Base-by-base conservation (phyloP, 805 yeast genomes). In the Ogataea philodendri region DNA sequence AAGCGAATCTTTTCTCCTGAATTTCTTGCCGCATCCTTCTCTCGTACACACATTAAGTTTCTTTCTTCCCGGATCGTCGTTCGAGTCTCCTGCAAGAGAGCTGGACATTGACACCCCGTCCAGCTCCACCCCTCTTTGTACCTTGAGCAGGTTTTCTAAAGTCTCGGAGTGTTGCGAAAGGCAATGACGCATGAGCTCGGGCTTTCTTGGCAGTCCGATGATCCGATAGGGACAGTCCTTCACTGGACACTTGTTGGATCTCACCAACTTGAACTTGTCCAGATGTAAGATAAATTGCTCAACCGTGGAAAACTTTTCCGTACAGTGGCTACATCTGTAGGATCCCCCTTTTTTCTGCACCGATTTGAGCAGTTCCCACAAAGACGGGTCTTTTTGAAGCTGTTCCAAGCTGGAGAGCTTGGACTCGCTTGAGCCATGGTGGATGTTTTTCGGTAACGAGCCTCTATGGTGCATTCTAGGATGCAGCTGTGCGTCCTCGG, bases 1-100 rank as follows among this genome's bases (percentile, higher is more conserved):
- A 37, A 69, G 62, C 1, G 81, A 70, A 51, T 78, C 83, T 35
- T 66, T 67, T 32, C 83, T 58, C 42, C 68, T 67, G 48, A 77
- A 76, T 6, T 47, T 49, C 42, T 70, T 73, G 7, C 64, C 67
- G 46, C 84, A 78, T 16, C 54, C 49, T 14, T 41, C 48, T 27
- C 36, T 37, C 5, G 18, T 17, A 33, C 62, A 57, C 5, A 41
- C 45, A 27, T 42, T 44, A 26, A 39, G 23, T 18, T 37, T 35
- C 15, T 39, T 42, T 11, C 37, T 39, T 14, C 27, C 34, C 11
- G 39, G 27, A 21, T 29, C 39, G 15, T n/a, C 27, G 14, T 9
- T 18, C 1, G 14, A 15, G 9, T 28, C 34, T 9, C 27, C 35
- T 3, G 3, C 26, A 3, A 15, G 15, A 10, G 26, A 5, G 10